A percentile compares a stretch with the other conserved stretches of the same genome.
phyloP scores from a whole-genome alignment of 208 protist species.

The Naegleria fowleri region DNA sequence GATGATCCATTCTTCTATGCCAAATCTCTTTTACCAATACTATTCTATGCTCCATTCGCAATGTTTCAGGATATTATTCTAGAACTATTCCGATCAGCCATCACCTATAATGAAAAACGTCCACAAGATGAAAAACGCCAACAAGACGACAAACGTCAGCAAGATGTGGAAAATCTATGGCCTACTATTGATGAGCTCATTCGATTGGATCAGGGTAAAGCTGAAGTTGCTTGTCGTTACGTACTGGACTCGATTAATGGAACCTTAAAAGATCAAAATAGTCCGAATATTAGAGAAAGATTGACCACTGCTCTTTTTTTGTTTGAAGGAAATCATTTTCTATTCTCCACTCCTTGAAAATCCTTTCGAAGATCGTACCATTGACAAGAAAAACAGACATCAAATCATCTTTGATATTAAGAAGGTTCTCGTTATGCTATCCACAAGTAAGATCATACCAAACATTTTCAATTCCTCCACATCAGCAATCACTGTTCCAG shows the following conservation, averaged over 20 bases:
- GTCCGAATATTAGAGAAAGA: not conserved
- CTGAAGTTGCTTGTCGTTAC: not conserved
- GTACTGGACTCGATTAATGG: not conserved
- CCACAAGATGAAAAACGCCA: too few relatives aligned
- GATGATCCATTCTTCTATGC: not conserved
- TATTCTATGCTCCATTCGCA: not conserved
- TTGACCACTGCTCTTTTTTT: not conserved
- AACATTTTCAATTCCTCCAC: not conserved
- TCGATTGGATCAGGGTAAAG: not conserved
- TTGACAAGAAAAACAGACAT: not conserved
- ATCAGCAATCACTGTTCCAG: not conserved
- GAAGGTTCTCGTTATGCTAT: not conserved
- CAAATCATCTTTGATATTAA: not conserved
- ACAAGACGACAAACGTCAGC: not conserved
- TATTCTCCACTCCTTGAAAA: not conserved
- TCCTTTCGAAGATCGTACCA: not conserved
- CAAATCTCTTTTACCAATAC: not conserved
- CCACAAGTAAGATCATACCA: not conserved
- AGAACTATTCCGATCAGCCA: not conserved
- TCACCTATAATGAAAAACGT: not conserved
- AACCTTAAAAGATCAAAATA: not conserved
- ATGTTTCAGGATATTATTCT: not conserved
- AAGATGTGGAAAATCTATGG: not conserved
- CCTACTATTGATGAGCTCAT: not conserved
- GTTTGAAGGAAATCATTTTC: not conserved